These are phyloP conservation scores for Athelia psychrophila DNA, from an alignment of 1,284 basidiomycete genomes.

Conservation along the genomic window DNA sequence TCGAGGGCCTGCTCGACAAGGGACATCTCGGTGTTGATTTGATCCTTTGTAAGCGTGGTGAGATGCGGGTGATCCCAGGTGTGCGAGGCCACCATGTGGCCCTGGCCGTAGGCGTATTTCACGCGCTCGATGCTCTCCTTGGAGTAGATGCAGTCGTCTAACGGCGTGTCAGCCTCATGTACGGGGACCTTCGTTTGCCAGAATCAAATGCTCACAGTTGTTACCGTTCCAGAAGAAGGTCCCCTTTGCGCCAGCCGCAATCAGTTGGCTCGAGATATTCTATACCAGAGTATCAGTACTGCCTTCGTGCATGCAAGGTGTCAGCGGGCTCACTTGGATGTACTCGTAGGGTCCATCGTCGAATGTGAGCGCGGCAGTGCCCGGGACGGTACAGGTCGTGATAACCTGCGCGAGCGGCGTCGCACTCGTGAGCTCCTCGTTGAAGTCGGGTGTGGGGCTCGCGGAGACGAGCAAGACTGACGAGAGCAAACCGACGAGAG, in stretches of 20 bases:
- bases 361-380: background rate
- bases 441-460: background rate
- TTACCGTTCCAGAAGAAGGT: slow-evolving; percentile 50
- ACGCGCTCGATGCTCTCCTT: slow-evolving; percentile 24
- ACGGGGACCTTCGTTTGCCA: background rate
- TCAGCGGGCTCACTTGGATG: background rate
- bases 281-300: background rate
- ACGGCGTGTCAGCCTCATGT: background rate
- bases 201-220: slow-evolving; percentile 26
- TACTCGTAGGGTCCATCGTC: background rate
- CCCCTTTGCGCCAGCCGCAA: slow-evolving; percentile 37
- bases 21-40: slow-evolving; percentile 11
- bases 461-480: background rate
- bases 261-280: slow-evolving; percentile 31
- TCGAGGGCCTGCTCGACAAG: slow-evolving; percentile 12
- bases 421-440: background rate
- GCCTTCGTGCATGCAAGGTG: background rate
- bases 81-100: slow-evolving; percentile 21
- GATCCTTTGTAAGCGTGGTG: slow-evolving; percentile 8
- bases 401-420: background rate
- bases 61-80: slow-evolving; percentile 18
- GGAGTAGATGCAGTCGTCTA: slow-evolving; percentile 51
- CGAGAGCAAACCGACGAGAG: background rate
- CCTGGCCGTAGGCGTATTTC: slow-evolving; percentile 23
- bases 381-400: background rate